phyloP scores from a whole-genome alignment of 1,139 yeast genomes.

The Chernovozyma aurita region DNA sequence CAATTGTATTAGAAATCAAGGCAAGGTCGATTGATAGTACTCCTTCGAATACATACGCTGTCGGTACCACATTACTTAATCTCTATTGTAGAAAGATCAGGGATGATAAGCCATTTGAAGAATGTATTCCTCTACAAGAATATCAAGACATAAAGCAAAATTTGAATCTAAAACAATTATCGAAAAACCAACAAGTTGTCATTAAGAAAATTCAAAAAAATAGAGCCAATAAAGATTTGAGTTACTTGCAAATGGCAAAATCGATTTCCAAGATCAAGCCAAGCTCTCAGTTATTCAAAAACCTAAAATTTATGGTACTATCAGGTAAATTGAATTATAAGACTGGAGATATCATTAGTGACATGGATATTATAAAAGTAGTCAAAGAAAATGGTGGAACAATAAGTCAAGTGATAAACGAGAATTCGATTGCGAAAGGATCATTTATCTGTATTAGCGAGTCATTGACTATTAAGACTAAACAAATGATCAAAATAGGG shows the following conservation, averaged over 20 bases:
- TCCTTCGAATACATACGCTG: constrained; percentile 48
- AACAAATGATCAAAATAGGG: constrained; percentile 38
- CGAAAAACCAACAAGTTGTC: constrained; percentile 4
- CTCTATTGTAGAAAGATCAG: constrained; percentile 70
- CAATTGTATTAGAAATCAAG: constrained; percentile 79
- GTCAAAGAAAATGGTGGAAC: constrained; percentile 52
- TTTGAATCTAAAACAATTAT: constrained; percentile 1
- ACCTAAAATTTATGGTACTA: constrained; percentile 30
- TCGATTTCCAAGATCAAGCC: background rate
- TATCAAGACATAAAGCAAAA: constrained; percentile 33
- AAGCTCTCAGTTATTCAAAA: constrained; percentile 20
- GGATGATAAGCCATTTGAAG: constrained; percentile 58
- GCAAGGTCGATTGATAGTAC: constrained; percentile 67
- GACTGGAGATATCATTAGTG: constrained; percentile 24
- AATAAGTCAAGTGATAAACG: constrained; percentile 16
- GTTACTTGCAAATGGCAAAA: constrained; percentile 6
- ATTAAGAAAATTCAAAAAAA: constrained; percentile 8
- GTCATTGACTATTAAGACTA: constrained; percentile 42
- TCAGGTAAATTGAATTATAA: constrained; percentile 33
- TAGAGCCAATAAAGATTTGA: constrained; percentile 8
- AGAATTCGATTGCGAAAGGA: constrained; percentile 9
- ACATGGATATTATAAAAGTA: constrained; percentile 30
- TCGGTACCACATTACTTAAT: constrained; percentile 69
- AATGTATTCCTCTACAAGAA: constrained; percentile 56
- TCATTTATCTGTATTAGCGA: constrained; percentile 43